Conservation (phyloP, 169 alveolate species). For the Cryptosporidium viatorum region DNA sequence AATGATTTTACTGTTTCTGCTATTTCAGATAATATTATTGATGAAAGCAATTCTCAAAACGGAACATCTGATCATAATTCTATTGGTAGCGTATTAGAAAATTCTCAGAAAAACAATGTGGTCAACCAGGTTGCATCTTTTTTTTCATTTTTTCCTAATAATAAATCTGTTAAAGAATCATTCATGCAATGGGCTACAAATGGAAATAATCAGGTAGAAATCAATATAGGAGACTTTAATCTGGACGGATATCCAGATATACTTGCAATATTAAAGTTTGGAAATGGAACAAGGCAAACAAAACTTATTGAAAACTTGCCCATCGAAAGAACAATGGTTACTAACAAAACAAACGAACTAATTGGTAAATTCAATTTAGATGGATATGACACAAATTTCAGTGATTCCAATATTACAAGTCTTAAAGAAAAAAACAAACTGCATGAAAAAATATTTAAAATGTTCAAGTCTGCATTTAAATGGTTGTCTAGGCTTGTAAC, state of each 20-base stretch:
- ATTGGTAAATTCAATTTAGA: background rate
- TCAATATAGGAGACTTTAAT: constrained; percentile 79
- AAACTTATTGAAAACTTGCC: constrained; percentile 49
- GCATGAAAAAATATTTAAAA: background rate
- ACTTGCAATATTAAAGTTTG: constrained; percentile 32
- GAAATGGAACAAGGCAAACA: constrained; percentile 49
- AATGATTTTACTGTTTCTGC: constrained; percentile 54
- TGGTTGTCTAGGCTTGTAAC: constrained; percentile 27
- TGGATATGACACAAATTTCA: background rate
- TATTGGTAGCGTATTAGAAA: background rate
- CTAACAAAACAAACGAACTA: background rate
- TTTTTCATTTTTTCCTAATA: constrained; percentile 44
- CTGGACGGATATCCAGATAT: constrained; percentile 82
- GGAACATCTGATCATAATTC: background rate
- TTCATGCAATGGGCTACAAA: constrained; percentile 32
- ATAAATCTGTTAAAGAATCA: background rate
- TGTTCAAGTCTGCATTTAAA: background rate
- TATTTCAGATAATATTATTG: background rate
- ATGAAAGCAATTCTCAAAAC: background rate
- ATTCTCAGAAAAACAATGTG: constrained; percentile 5
- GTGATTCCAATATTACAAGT: background rate
- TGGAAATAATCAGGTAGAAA: background rate
- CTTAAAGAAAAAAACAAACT: background rate
- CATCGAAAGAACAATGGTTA: background rate
- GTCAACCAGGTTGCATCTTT: constrained; percentile 61